phyloP scores from a whole-genome alignment of 345 rosid species.

The Luvunga scandens region DNA sequence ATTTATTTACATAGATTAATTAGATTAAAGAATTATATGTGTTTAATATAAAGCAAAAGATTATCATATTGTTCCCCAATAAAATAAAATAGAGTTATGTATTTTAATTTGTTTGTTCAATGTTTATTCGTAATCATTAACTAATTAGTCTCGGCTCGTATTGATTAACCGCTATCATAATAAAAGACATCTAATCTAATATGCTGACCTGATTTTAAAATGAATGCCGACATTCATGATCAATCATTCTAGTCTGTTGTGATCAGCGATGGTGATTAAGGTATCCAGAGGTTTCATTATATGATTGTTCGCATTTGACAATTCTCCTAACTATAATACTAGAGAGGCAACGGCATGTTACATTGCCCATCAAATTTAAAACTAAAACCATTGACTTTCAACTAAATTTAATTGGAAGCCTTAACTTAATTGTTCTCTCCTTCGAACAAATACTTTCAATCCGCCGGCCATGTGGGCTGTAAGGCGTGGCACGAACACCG shows the following conservation, averaged over 20 bases:
- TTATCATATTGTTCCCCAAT: no score
- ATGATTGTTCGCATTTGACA: neutral
- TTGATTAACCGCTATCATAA: no score
- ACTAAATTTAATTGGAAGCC: neutral
- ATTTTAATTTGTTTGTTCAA: no score
- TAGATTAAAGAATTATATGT: no score
- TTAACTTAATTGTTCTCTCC: slow-evolving; percentile 30
- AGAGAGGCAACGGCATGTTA: slow-evolving; percentile 1
- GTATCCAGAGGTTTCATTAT: slow-evolving; percentile 1
- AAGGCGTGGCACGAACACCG: slow-evolving; percentile 43
- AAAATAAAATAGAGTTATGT: no score
- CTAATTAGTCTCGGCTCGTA: no score
- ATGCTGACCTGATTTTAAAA: neutral
- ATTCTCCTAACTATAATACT: neutral
- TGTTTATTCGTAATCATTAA: no score
- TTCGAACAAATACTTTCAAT: slow-evolving; percentile 39
- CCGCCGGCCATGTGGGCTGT: slow-evolving; percentile 73
- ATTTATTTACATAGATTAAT: no score
- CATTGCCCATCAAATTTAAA: neutral
- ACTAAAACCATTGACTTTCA: slow-evolving; percentile 9
- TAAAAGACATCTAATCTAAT: no score
- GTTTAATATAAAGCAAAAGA: no score
- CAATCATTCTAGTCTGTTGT: neutral
- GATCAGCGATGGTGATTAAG: neutral
- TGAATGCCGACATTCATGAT: neutral